These are phyloP conservation scores for Spongispora temasekensis DNA, from an alignment of 1,284 basidiomycete species.

Conservation along the genomic window DNA sequence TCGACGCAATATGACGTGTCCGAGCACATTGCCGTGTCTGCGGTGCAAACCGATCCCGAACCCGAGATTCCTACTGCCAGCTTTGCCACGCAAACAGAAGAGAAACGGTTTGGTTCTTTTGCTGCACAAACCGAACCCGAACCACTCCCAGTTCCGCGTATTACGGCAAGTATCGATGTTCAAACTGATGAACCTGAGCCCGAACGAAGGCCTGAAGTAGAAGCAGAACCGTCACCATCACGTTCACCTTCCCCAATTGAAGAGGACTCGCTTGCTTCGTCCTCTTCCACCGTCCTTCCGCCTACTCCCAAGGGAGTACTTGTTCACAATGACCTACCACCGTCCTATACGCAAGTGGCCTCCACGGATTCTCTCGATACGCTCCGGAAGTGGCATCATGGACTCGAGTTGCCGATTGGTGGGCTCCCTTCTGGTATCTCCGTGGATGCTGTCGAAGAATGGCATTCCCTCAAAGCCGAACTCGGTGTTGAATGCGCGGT, in stretches of 20 bases:
- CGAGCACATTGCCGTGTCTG: constrained; percentile 44
- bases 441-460: constrained; percentile 64
- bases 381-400: constrained; percentile 69
- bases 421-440: constrained; percentile 56
- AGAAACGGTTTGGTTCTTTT: constrained; percentile 13
- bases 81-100: constrained; percentile 35
- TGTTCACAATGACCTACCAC: constrained; percentile 56
- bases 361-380: constrained; percentile 56
- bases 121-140: constrained; percentile 39
- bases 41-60: constrained; percentile 42
- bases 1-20: constrained; percentile 64
- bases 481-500: constrained; percentile 75
- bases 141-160: constrained; percentile 31
- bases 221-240: constrained; percentile 34
- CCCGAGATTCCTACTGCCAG: constrained; percentile 22
- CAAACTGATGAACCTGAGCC: constrained; percentile 58
- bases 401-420: constrained; percentile 58
- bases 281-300: constrained; percentile 67
- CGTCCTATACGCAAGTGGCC: constrained; percentile 63
- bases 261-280: constrained; percentile 62
- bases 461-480: constrained; percentile 75
- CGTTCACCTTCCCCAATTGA: constrained; percentile 43
- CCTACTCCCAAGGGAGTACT: constrained; percentile 58
- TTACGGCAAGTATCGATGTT: constrained; percentile 50
- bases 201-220: constrained; percentile 31